A percentile compares a stretch with the other conserved stretches of the same genome.
Evolutionary conservation across 495 filamentous ascomycete species (phyloP).

Genomic region (Annulohypoxylon maeteangense): DNA sequence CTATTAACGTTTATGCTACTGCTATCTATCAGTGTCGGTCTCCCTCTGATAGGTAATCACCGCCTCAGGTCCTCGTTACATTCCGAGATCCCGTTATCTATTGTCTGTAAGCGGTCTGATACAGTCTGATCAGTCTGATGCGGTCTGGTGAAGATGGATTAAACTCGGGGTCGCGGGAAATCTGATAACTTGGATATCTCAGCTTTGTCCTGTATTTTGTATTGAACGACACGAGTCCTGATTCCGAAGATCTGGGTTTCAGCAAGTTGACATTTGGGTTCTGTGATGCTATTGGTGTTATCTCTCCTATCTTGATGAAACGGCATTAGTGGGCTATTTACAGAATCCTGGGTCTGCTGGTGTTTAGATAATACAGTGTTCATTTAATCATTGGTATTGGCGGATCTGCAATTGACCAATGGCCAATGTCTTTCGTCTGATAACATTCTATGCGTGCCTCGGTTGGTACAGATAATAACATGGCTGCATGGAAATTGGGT

Average conservation of each 20-base stretch:
- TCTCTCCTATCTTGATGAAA: slow-evolving; percentile 1
- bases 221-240: not conserved
- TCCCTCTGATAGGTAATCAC: not conserved
- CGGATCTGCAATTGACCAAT: not conserved
- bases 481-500: not conserved
- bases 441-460: not conserved
- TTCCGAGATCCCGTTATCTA: slow-evolving; percentile 4
- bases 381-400: not conserved
- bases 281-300: not conserved
- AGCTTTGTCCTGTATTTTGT: too few species aligned
- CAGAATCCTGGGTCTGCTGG: not conserved
- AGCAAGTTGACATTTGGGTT: not conserved
- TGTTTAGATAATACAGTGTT: not conserved
- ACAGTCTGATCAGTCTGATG: not conserved
- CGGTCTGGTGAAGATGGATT: not conserved
- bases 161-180: not conserved
- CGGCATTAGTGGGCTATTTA: not conserved
- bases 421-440: not conserved
- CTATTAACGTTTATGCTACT: slow-evolving; percentile 1
- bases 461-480: not conserved
- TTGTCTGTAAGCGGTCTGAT: not conserved
- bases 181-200: not conserved
- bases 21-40: not conserved
- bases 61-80: not conserved
- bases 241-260: not conserved